Evolutionary conservation across 768 basidiomycete genomes (phyloP).

Genomic region (Boletus reticulatus): DNA sequence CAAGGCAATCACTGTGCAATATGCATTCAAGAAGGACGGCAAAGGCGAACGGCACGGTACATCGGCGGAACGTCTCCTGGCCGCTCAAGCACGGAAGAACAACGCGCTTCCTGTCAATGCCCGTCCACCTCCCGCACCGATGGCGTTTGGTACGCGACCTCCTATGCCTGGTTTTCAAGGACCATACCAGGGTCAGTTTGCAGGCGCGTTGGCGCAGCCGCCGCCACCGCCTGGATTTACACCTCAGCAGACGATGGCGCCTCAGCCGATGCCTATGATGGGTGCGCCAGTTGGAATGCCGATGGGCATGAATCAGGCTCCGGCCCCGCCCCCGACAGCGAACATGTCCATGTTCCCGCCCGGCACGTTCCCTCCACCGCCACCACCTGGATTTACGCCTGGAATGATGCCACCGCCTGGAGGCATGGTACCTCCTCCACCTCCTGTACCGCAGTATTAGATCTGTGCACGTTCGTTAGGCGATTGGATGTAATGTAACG

Average conservation of each 20-base stretch:
- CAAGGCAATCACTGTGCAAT: constrained; percentile 95
- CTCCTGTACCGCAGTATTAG: constrained; percentile 38
- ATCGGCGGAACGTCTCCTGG: constrained; percentile 92
- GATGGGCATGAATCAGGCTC: constrained; percentile 37
- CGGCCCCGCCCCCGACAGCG: constrained; percentile 27
- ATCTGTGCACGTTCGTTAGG: constrained; percentile 6
- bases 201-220: constrained; percentile 79
- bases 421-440: constrained; percentile 44
- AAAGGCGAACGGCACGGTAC: constrained; percentile 98
- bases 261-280: constrained; percentile 39
- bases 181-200: constrained; percentile 90
- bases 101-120: constrained; percentile 80
- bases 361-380: constrained; percentile 56
- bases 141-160: constrained; percentile 66
- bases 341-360: constrained; percentile 47
- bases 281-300: constrained; percentile 29
- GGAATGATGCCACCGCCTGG: constrained; percentile 36
- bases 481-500: neutral
- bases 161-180: constrained; percentile 71
- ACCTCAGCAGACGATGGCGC: constrained; percentile 66
- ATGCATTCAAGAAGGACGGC: constrained; percentile 99
- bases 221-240: constrained; percentile 81
- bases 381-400: constrained; percentile 65
- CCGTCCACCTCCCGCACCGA: constrained; percentile 73
- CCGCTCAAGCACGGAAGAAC: constrained; percentile 94